phyloP scores from a whole-genome alignment of 2,329 filamentous ascomycete genomes.

The Nigrospora sphaerica region DNA sequence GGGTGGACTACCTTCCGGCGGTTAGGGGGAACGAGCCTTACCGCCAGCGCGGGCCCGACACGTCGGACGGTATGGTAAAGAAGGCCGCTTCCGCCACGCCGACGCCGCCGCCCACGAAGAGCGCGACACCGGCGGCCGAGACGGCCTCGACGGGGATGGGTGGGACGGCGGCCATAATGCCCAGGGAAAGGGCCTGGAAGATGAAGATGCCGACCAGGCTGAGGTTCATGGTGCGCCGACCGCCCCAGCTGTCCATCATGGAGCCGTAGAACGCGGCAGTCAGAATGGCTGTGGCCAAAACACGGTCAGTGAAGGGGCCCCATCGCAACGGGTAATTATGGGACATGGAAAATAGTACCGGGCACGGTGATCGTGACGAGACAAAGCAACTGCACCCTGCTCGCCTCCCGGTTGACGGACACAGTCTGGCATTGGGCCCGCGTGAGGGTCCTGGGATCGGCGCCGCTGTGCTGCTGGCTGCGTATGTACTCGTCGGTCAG shows the following conservation, averaged over 20 bases:
- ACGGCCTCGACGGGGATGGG: conserved; percentile 1
- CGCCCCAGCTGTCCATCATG: background rate
- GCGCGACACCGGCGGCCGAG: background rate
- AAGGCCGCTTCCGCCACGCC: conserved; percentile 4
- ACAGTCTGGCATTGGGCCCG: background rate
- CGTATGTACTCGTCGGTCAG: background rate
- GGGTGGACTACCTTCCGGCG: background rate
- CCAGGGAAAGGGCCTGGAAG: background rate
- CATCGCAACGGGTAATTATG: background rate
- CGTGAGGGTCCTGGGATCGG: background rate
- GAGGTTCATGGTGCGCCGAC: background rate
- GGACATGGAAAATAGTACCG: too few species aligned
- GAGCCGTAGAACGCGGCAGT: background rate
- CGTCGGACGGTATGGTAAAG: conserved; percentile 2
- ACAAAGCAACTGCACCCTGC: background rate
- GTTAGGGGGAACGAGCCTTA: background rate
- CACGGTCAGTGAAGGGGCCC: background rate
- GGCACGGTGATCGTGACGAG: background rate
- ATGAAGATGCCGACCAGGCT: background rate
- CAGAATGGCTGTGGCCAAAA: background rate
- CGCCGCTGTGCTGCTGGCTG: background rate
- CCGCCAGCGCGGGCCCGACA: conserved; percentile 1
- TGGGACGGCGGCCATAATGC: background rate
- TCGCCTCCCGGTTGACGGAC: background rate
- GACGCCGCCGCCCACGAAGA: conserved; percentile 3